phyloP scores from a whole-genome alignment of 2,329 filamentous ascomycete genomes.

The Verticillium longisporum region DNA sequence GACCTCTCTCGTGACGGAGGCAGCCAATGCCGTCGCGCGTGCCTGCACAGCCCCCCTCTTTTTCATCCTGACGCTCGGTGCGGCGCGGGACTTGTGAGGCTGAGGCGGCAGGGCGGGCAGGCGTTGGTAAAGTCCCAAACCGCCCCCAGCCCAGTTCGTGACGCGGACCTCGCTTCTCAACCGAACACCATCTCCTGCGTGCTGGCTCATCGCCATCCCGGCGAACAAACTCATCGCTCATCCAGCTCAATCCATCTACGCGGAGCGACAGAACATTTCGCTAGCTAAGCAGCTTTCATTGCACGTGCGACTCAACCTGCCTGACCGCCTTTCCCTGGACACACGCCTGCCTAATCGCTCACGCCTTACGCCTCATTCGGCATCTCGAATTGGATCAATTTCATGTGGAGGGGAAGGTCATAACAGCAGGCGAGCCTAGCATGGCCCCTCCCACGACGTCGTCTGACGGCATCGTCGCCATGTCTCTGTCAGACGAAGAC shows the following conservation, averaged over 20 bases:
- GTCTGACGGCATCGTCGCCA: conserved; percentile 11
- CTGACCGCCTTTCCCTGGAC: not conserved
- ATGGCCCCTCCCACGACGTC: conserved; percentile 13
- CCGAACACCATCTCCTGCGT: not conserved
- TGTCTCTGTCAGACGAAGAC: conserved; percentile 10
- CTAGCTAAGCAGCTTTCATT: not conserved
- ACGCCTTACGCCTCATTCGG: not conserved
- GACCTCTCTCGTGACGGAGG: not conserved
- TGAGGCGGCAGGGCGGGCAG: not conserved
- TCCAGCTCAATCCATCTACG: not conserved
- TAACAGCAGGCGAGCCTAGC: conserved; percentile 11
- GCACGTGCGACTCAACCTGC: not conserved
- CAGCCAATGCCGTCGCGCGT: conserved; percentile 2
- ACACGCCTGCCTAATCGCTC: not conserved
- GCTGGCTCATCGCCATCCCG: conserved; percentile 10
- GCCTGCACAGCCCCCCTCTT: conserved; percentile 1
- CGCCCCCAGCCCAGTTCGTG: not conserved
- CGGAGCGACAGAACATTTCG: conserved; percentile 1
- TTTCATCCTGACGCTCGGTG: not conserved
- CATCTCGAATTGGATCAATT: conserved; percentile 1
- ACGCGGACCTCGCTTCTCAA: not conserved
- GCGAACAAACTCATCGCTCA: conserved; percentile 6
- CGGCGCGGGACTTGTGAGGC: not conserved
- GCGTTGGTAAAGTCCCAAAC: not conserved
- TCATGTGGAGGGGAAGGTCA: conserved; percentile 8